Conservation (phyloP, 257 asterid species). For the Fraxinus quadrangulata region DNA sequence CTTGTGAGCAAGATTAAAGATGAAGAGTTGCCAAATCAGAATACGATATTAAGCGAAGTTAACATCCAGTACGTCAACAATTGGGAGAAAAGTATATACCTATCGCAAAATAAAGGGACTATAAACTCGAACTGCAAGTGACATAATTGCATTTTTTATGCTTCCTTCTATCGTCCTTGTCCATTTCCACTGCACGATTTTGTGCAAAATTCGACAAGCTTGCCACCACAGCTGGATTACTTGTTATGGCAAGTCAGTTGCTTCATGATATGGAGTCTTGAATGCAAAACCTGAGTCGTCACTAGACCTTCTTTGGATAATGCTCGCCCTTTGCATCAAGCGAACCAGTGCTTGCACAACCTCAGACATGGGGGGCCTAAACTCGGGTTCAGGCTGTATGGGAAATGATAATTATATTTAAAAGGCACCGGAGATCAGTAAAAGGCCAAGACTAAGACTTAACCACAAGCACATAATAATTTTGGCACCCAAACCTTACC, state of each 20-base stretch:
- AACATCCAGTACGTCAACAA: no score
- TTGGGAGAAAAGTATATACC: no score
- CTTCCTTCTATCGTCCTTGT: slow-evolving; percentile 9
- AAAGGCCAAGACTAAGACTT: background rate
- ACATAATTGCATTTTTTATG: slow-evolving; percentile 45
- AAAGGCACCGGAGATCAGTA: no score
- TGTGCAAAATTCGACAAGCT: slow-evolving; percentile 57
- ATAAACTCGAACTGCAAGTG: background rate
- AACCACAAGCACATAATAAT: background rate
- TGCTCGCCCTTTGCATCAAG: slow-evolving; percentile 86
- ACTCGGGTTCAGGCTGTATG: slow-evolving; percentile 93
- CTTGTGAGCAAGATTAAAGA: no score
- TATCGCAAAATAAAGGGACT: background rate
- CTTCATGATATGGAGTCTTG: slow-evolving; percentile 69
- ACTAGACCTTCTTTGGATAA: slow-evolving; percentile 63
- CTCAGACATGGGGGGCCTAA: slow-evolving; percentile 98
- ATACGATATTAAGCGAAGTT: no score
- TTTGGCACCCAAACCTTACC: slow-evolving; percentile 45
- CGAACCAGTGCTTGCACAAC: slow-evolving; percentile 95
- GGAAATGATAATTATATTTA: background rate
- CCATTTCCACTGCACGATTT: slow-evolving; percentile 36
- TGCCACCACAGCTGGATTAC: slow-evolving; percentile 15
- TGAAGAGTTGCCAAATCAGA: no score
- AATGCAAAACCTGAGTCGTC: slow-evolving; percentile 76
- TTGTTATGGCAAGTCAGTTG: slow-evolving; percentile 53